Conservation (phyloP, 2,329 filamentous ascomycete species). For the Fusarium sp. region DNA sequence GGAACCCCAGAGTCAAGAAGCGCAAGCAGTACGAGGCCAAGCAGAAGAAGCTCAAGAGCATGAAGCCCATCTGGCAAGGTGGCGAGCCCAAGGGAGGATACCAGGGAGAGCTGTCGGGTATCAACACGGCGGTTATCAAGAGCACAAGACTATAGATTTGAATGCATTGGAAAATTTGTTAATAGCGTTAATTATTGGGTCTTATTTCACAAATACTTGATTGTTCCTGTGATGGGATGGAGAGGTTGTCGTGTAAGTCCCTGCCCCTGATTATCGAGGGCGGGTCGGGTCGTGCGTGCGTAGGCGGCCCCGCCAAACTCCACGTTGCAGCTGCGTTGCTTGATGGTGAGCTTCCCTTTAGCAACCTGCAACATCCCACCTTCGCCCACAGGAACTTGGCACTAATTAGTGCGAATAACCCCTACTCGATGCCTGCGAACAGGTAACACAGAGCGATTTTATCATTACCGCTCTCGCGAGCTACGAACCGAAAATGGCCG, state of each 20-base stretch:
- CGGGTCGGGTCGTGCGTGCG: slow-evolving; percentile 20
- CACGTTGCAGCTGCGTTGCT: slow-evolving; percentile 47
- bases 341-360: slow-evolving; percentile 29
- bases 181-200: slow-evolving; percentile 24
- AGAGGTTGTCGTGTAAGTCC: neutral
- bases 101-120: slow-evolving; percentile 91
- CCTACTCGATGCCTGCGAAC: slow-evolving; percentile 20
- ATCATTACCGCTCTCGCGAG: slow-evolving; percentile 3
- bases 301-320: slow-evolving; percentile 38
- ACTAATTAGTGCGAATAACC: slow-evolving; percentile 5
- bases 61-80: slow-evolving; percentile 87
- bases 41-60: slow-evolving; percentile 94
- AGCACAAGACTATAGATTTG: slow-evolving; percentile 82
- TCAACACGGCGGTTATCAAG: slow-evolving; percentile 93
- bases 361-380: slow-evolving; percentile 18
- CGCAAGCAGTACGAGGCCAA: slow-evolving; percentile 95
- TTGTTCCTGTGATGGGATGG: neutral
- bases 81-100: slow-evolving; percentile 88
- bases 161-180: slow-evolving; percentile 20
- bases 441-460: slow-evolving; percentile 2
- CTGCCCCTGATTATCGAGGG: slow-evolving; percentile 7
- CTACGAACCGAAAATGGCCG: slow-evolving; percentile 50
- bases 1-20: slow-evolving; percentile 98
- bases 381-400: slow-evolving; percentile 7
- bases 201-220: neutral